Percentiles rank a stretch among this genome's conserved stretches.
These are phyloP conservation scores for Scedosporium minutisporum DNA, from an alignment of 2,329 filamentous ascomycete genomes.

Conservation along the genomic window DNA sequence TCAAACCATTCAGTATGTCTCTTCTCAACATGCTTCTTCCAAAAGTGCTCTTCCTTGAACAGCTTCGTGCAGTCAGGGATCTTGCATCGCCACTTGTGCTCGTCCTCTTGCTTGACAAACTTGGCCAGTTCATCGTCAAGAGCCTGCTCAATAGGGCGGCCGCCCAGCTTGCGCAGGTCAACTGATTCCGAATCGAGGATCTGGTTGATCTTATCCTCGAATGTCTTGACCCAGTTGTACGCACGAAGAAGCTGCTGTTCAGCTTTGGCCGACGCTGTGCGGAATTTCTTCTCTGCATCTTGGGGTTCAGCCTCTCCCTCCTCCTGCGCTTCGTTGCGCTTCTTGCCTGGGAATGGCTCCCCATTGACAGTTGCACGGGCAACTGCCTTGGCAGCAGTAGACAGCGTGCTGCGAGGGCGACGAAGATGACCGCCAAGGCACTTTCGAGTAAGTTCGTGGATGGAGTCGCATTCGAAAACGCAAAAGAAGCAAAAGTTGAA, in stretches of 20 bases:
- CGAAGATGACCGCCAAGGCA: slow-evolving; percentile 96
- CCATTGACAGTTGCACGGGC: slow-evolving; percentile 76
- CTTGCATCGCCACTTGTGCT: slow-evolving; percentile 93
- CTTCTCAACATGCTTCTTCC: slow-evolving; percentile 97
- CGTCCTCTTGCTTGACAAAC: slow-evolving; percentile 93
- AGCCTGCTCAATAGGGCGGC: slow-evolving; percentile 76
- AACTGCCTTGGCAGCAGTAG: slow-evolving; percentile 71
- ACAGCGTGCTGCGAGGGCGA: slow-evolving; percentile 77
- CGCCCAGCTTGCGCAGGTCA: slow-evolving; percentile 83
- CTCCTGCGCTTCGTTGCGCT: slow-evolving; percentile 55
- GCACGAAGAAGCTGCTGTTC: slow-evolving; percentile 90
- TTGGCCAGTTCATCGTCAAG: slow-evolving; percentile 78
- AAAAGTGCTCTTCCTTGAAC: slow-evolving; percentile 95
- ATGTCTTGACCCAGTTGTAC: slow-evolving; percentile 98
- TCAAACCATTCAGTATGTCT: slow-evolving; percentile 84
- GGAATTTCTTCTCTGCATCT: slow-evolving; percentile 60
- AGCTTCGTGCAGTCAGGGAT: slow-evolving; percentile 92
- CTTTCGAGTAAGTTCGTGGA: slow-evolving; percentile 91
- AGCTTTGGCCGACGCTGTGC: slow-evolving; percentile 60
- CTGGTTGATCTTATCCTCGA: slow-evolving; percentile 91
- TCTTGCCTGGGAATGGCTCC: slow-evolving; percentile 75
- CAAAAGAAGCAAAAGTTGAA: slow-evolving; percentile 99
- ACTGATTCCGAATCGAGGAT: slow-evolving; percentile 83
- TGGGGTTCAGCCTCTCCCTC: slow-evolving; percentile 40
- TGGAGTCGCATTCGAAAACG: slow-evolving; percentile 94